These are phyloP conservation scores for Monotropa hypopitys DNA, from an alignment of 179 eudicot genomes.

Conservation along the genomic window DNA sequence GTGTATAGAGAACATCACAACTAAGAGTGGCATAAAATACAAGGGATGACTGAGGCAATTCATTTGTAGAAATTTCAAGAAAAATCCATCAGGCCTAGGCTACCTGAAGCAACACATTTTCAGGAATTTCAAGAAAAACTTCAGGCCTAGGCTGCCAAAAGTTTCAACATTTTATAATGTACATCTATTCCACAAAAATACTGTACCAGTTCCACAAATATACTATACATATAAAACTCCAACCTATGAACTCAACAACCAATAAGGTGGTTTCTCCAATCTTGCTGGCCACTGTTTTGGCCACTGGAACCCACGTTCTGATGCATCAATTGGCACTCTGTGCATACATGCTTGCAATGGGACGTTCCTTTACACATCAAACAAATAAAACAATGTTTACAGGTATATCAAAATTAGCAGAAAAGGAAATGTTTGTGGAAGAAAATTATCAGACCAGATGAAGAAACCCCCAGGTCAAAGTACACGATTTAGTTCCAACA, in stretches of 20 bases:
- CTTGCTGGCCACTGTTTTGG: constrained; percentile 68
- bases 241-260: constrained; percentile 51
- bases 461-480: constrained; percentile 88
- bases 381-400: not conserved
- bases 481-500: constrained; percentile 78
- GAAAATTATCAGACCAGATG: constrained; percentile 67
- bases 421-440: not conserved
- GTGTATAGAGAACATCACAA: too few species aligned
- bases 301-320: constrained; percentile 64
- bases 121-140: too few species aligned
- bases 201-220: too few species aligned
- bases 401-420: not conserved
- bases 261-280: constrained; percentile 46
- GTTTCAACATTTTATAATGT: too few species aligned
- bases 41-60: too few species aligned
- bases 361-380: constrained; percentile 36
- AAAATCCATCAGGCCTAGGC: too few species aligned
- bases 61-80: too few species aligned
- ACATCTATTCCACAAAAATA: too few species aligned
- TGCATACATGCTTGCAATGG: constrained; percentile 77
- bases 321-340: constrained; percentile 43
- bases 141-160: too few species aligned
- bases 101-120: too few species aligned
- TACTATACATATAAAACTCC: too few species aligned
- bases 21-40: too few species aligned